Evolutionary conservation across 2,329 filamentous ascomycete species (phyloP), one percentile per base, ranked within the genome.

Genomic region (Sclerotinia spermophila): DNA sequence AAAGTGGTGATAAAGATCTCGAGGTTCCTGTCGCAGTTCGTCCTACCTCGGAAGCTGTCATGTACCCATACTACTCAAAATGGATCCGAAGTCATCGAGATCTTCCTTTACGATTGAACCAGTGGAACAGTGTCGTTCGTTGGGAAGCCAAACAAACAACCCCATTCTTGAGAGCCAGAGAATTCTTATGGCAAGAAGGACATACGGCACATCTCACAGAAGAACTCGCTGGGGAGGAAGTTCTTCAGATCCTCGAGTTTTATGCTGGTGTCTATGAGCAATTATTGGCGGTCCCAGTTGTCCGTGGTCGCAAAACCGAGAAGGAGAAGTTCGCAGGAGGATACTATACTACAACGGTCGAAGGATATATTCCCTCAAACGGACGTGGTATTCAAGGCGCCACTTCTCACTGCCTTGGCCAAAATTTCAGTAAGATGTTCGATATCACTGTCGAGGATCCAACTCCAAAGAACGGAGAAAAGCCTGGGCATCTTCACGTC

Each of bases 351-450:
- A 97, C 95, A 71, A 99, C 96, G 1, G 92, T 97, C 62, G 96
- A 99, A 83, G 96, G 94, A 45, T 99, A 97, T 81, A 97, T 99
- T 75, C 94, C 96, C 48, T 90, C 93, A 73, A 98, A 96, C 74
- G 96, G 96, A 35, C 92, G 96, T 80, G 96, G 96, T 81, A 98
- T 99, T 72, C 96, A 99, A 83, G 96, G 94, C 75, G 96, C 90
- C 68, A 99, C 96, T 55, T 97, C 93, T 67, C 96, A 99, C 84
- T 81, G 81, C 77, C 86, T 99, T 13, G 96, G 96, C 68, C 96
- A 99, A 83, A 97, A 99, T 84, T 99, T 99, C 83, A 94, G 91
- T 81, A 97, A 96, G 83, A 99, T 99, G 94, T 99, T 98, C 81
- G 92, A 96, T 81, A 98, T 99, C 81, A 97, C 92, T 0, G 93